Evolutionary conservation across 805 yeast species (phyloP), one percentile per base, ranked within the genome.

Genomic region (Novakomyces olei): DNA sequence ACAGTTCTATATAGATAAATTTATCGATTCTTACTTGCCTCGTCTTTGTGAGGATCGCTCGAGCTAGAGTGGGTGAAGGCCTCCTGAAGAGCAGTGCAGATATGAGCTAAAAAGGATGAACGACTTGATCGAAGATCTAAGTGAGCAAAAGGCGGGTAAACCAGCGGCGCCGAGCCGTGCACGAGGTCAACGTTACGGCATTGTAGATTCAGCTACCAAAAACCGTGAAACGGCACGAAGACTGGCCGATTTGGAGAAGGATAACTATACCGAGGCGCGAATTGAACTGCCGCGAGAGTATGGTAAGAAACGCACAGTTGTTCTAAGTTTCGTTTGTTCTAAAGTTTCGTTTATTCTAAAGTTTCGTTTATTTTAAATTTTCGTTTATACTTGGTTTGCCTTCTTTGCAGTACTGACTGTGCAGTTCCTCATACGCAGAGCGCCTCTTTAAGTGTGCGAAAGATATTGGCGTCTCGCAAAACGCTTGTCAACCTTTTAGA

Each of bases 191-290:
- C 16, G 30, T 3, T 27, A 29, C 25, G 12, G 16, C 8, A 19
- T 29, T 17, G 32, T 29, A 7, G 32, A 29, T 5, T 16, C 7
- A 5, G 32, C 24, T 2, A 29, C 32, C 14, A 23, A 25, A n/a
- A 25, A 29, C 19, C 10, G 19, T 14, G 25, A 29, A 5, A 5
- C 20, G 14, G 14, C 10, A 15, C 32, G 32, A 15, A 29, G 20
- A 15, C 15, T 29, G 23, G 32, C 25, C 12, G 32, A 29, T n/a
- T 10, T 29, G 25, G 32, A 29, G 19, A 29, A 29, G 22, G 32
- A 29, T 16, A 15, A 15, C 15, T 29, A 9, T 29, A 15, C 22
- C 5, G 32, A 29, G 9, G 14, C 20, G 12, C 2, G 32, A 29
- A 19, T 29, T 17, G 32, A 29, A 15, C 16, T 29, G 9, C 22